Base-by-base conservation (phyloP, 305 asterid species). In the Fraxinus xanthoxyloides region DNA sequence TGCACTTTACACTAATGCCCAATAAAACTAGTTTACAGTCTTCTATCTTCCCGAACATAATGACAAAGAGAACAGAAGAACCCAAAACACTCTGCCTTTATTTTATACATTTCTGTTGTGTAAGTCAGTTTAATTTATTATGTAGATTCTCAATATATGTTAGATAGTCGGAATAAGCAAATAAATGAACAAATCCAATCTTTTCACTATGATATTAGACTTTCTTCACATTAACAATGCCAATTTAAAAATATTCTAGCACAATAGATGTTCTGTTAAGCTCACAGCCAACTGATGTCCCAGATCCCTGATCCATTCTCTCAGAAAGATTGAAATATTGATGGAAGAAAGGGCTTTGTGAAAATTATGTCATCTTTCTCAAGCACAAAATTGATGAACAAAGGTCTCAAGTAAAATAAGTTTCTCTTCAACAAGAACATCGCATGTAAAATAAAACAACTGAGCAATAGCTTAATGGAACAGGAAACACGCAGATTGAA, bases 391-490 rank as follows among this genome's bases (percentile, higher is more conserved):
- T 28, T 65, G n/a, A 19, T 59, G 69, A 13, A 59, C 13, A 31
- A 21, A 31, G 23, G 24, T 30, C 75, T 24, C 30, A 17, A 70
- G 40, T 31, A 31, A 70, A 26, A 28, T 69, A 69, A 28, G 75
- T 69, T 12, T 30, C 75, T 69, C 75, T 28, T 34, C 38, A 5
- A 17, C 19, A 70, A 70, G 26, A 30, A 17, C 43, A 70, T 70
- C 40, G 21, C 10, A 23, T 69, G 23, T 70, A 32, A 21, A 70
- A 70, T 32, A 69, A 69, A 65, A 65, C 34, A 69, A 70, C 43
- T 70, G 75, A 15, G 75, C 23, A 59, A 70, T 30, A 70, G 75
- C 75, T 70, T 15, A 70, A 15, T 70, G 75, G 75, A 65, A 65
- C 35, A 65, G 72, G 72, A 65, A 65, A 9, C 7, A 8, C 2